Percentiles rank a stretch among this genome's conserved stretches.
Conservation (phyloP, 257 asterid species). For the Eucommia ulmoides region DNA sequence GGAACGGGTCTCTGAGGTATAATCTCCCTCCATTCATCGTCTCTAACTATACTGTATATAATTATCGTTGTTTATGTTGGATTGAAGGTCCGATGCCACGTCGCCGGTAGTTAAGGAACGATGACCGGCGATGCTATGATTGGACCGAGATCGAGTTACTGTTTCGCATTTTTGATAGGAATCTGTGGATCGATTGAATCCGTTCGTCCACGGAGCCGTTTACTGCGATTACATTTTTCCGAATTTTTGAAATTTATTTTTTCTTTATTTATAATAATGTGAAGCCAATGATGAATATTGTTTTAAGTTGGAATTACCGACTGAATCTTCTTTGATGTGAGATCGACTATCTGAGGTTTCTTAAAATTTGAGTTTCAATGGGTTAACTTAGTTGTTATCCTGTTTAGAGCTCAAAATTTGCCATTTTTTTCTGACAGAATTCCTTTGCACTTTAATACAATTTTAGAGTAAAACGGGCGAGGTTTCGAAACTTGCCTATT, state of each 20-base stretch:
- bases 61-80: too few relatives aligned
- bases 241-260: too few relatives aligned
- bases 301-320: neutral
- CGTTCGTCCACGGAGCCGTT: neutral
- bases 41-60: neutral
- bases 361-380: too few relatives aligned
- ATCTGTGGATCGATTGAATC: too few relatives aligned
- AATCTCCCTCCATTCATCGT: too few relatives aligned
- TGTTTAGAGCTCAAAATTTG: too few relatives aligned
- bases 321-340: neutral
- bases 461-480: too few relatives aligned
- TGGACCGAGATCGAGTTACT: neutral
- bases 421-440: too few relatives aligned
- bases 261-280: neutral
- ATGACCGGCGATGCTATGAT: neutral
- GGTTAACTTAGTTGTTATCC: too few relatives aligned
- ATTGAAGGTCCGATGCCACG: conserved; percentile 3
- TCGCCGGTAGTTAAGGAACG: conserved; percentile 1
- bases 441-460: too few relatives aligned
- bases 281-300: neutral
- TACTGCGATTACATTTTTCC: neutral
- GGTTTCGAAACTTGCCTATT: too few relatives aligned
- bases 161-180: neutral
- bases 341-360: neutral
- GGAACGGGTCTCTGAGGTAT: neutral